Base-by-base conservation (phyloP, 129 eudicot genomes). In the Heracleum sosnowskyi region DNA sequence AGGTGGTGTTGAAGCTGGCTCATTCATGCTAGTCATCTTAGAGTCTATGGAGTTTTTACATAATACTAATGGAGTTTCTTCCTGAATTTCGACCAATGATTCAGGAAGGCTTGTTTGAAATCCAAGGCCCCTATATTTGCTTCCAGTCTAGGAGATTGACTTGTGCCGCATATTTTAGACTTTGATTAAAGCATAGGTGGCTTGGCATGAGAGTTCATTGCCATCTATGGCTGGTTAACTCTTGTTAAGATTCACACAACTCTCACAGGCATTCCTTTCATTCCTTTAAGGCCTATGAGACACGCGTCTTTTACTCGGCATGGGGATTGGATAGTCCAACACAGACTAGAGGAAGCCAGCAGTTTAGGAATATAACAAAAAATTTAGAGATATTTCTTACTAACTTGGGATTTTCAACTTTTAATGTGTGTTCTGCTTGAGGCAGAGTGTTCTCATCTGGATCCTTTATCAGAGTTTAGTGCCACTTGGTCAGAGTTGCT, bases 331-430 rank as follows among this genome's bases (percentile, higher is more conserved):
- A 83, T 77, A 66, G 80, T 91, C 77, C 79, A 89, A 64, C 89
- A 93, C 76, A 93, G 87, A 73, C 80, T 93, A 73, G 98, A 93
- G 79, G 92, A 93, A 84, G 90, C 89, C 79, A 94, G 90, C 47
- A 89, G 83, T 82, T 89, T 92, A 63, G 84, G 42, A 90, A 84
- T 96, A 96, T 93, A 68, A 76, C 15, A 74, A 28, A 37, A 66
- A 44, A 11, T 10, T 15, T 36, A 22, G 4, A 37, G 5, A 45
- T 33, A 29, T 63, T 80, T 31, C 53, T 40, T 37, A 39, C 28
- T 29, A 9, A 66, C 24, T 66, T 15, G 24, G 20, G 35, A 9
- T 0, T 55, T 55, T 22, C 29, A 55, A 16, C 20, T 6, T 57
- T 22, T 6, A 0, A 4, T n/a, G 37, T 77, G 69, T 46, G 24